Evolutionary conservation across 768 basidiomycete genomes (phyloP), one percentile per base, ranked within the genome.

Genomic region (Ephemerocybe angulata): DNA sequence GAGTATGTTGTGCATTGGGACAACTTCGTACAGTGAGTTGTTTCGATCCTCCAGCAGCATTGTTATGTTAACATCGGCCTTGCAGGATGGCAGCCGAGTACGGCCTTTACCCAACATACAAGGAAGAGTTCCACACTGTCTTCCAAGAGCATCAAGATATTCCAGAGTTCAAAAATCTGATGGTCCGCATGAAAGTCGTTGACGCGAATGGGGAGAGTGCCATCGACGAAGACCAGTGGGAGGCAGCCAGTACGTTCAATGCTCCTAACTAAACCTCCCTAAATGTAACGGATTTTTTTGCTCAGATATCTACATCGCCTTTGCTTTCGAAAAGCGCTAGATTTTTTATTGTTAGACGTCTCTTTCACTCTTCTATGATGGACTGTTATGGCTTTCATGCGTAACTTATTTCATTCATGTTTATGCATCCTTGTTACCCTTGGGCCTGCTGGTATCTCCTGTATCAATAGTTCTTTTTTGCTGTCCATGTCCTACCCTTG

Each of bases 1-100:
- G 97, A 99, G 69, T 99, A 95, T 65, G 76, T 99, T 48, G 97
- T 99, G n/a, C 80, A 84, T 57, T 99, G 96, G 96, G 87, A 91
- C 42, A 87, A 87, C 62, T 98, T 98, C 67, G 86, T 88, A 28
- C 71, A 81, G 94, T 97, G 61, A 72, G 93, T 93, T 59, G 55
- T 54, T 22, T 44, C 37, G 46, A 38, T 6, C 29, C 50, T 47
- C 4, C 29, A 29, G 22, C n/a, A 42, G 13, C 3, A 19, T 52
- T 4, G 10, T 52, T 17, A n/a, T 5, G 33, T 24, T 8, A 12
- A 6, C 17, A 22, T 40, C 24, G 53, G 24, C 49, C 24, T n/a
- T 55, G 5, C 65, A 96, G 95, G 58, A 72, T 98, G 65, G 96
- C 96, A 0, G 76, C 78, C 3, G 87, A 95, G 64, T 96, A 93